Base-by-base conservation (phyloP, 2,329 filamentous ascomycete genomes). In the Trichoderma sp. region DNA sequence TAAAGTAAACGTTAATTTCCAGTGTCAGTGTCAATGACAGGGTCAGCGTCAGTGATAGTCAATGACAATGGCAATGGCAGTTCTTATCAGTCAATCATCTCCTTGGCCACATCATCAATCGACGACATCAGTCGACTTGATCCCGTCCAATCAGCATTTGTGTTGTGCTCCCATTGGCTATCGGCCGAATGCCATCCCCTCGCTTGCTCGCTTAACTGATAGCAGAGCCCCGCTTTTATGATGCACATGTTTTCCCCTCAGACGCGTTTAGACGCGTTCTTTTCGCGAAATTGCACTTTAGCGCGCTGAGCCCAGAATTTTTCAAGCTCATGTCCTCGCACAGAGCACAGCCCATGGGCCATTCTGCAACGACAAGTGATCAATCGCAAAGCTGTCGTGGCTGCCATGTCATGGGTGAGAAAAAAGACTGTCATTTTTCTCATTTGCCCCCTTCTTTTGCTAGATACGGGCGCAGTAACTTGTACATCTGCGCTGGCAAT, bases 141-240 rank as follows among this genome's bases (percentile, higher is more conserved):
- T 31, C 18, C 29, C 11, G 27, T 21, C 69, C 69, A 72, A 72
- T 72, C 38, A 50, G 59, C 7, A 12, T 16, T 31, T 38, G 5
- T 27, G 38, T 8, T 45, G 35, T 38, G 21, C 11, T 31, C 53
- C 7, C 12, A 38, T 33, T 65, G 59, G 33, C 31, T 67, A 62
- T 74, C 71, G 62, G 11, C 24, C 71, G 33, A 73, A 24, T 69
- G 41, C 38, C 45, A 59, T 63, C 24, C 59, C 62, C 38, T 66
- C 63, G 67, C 53, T 60, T 31, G 67, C 63, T 75, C 56, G 72
- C 72, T 69, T 75, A 75, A 29, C 35, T 74, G 64, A 68, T 56
- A 62, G 50, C 18, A n/a, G 4, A 21, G 53, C 53, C 63, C 71
- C 71, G 63, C 63, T 41, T 74, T 66, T 75, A 75, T 67, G 69